phyloP scores from a whole-genome alignment of 495 filamentous ascomycete genomes.

The Hypomontagnella monticulosa region DNA sequence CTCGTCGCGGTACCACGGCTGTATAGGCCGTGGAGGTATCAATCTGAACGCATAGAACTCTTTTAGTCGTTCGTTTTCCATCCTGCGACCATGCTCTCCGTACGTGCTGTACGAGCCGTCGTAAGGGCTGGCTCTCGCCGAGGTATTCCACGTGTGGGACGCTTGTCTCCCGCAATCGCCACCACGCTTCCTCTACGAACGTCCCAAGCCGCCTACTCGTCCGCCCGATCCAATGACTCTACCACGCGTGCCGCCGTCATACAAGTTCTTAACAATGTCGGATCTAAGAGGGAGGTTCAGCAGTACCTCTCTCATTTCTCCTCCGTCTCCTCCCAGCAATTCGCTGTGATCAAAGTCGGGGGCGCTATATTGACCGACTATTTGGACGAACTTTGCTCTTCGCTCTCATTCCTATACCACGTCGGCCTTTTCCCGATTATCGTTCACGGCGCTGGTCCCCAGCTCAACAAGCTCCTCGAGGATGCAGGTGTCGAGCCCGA shows the following conservation, averaged over 20 bases:
- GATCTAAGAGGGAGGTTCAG: slow-evolving; percentile 95
- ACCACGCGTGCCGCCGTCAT: slow-evolving; percentile 88
- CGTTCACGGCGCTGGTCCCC: slow-evolving; percentile 94
- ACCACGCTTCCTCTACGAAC: slow-evolving; percentile 41
- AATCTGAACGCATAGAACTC: slow-evolving; percentile 15
- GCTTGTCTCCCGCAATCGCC: slow-evolving; percentile 39
- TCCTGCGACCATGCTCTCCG: slow-evolving; percentile 27
- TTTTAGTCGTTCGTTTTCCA: slow-evolving; percentile 13
- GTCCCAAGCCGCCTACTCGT: slow-evolving; percentile 45
- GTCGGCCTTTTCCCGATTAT: slow-evolving; percentile 96
- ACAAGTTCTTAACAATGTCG: slow-evolving; percentile 94
- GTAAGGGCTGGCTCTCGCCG: slow-evolving; percentile 57
- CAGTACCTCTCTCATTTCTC: slow-evolving; percentile 98
- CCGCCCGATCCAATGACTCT: slow-evolving; percentile 54
- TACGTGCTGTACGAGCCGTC: slow-evolving; percentile 39
- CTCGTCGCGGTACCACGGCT: slow-evolving; percentile 40
- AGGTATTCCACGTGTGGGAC: slow-evolving; percentile 49
- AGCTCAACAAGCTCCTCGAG: slow-evolving; percentile 93
- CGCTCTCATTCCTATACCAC: slow-evolving; percentile 91
- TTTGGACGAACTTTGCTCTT: slow-evolving; percentile 85
- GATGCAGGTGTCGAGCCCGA: slow-evolving; percentile 93
- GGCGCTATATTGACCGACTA: slow-evolving; percentile 97
- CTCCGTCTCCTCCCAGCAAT: slow-evolving; percentile 95
- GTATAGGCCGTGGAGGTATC: slow-evolving; percentile 39
- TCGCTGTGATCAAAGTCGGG: slow-evolving; percentile 98